Evolutionary conservation across 495 filamentous ascomycete genomes (phyloP).

Genomic region (Copromyces sp.): DNA sequence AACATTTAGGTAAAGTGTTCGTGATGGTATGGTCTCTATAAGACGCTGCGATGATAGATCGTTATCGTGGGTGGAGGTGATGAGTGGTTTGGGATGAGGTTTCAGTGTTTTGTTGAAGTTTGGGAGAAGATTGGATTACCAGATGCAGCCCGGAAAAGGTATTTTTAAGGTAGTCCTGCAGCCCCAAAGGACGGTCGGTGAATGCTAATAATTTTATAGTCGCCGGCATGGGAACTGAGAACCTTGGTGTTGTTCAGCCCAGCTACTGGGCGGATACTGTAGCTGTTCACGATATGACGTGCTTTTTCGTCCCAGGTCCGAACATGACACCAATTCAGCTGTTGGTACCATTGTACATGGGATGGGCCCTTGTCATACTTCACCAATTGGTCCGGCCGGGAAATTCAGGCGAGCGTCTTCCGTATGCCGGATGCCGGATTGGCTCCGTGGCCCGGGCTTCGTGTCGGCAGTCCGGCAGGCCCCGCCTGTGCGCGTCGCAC

Average conservation of each 20-base stretch:
- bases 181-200: background rate
- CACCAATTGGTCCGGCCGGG: background rate
- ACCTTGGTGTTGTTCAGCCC: background rate
- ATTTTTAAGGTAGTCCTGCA: background rate
- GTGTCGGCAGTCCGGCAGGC: background rate
- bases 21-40: background rate
- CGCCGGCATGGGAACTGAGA: background rate
- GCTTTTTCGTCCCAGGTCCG: too few relatives aligned
- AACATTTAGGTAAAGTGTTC: background rate
- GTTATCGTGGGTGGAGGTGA: background rate
- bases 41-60: background rate
- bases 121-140: background rate
- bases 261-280: background rate
- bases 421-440: background rate
- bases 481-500: background rate
- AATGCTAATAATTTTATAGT: background rate
- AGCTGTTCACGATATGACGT: background rate
- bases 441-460: background rate
- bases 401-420: background rate
- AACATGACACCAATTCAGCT: background rate
- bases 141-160: background rate
- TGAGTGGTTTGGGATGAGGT: background rate
- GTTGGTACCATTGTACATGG: background rate
- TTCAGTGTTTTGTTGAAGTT: background rate
- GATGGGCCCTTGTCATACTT: background rate